phyloP scores from a whole-genome alignment of 1,284 basidiomycete genomes.

The Malassezia dermatis region DNA sequence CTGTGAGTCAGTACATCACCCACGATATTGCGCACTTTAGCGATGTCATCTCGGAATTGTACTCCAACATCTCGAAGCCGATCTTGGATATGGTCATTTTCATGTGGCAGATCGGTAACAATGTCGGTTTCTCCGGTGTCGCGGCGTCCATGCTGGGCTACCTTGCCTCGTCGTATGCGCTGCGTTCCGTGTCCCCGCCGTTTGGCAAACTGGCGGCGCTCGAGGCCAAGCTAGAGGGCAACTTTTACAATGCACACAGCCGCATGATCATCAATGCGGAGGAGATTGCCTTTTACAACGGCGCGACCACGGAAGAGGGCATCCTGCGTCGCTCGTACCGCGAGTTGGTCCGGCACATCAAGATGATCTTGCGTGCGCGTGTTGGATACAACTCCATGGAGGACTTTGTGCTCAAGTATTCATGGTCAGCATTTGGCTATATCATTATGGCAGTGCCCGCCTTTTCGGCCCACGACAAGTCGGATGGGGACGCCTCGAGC shows the following conservation, averaged over 20 bases:
- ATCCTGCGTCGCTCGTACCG: constrained; percentile 73
- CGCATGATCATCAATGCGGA: constrained; percentile 81
- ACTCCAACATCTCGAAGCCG: constrained; percentile 61
- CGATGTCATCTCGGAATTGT: constrained; percentile 73
- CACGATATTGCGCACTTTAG: constrained; percentile 85
- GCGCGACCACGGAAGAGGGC: constrained; percentile 69
- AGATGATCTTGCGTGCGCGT: constrained; percentile 75
- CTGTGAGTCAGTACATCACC: constrained; percentile 61
- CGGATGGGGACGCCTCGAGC: not conserved
- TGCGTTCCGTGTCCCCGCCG: constrained; percentile 75
- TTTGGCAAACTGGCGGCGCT: constrained; percentile 84
- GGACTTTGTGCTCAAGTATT: constrained; percentile 48
- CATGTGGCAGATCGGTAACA: constrained; percentile 76
- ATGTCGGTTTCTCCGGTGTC: constrained; percentile 67
- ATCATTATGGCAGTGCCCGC: constrained; percentile 44
- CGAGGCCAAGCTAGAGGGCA: constrained; percentile 71
- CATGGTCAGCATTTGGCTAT: constrained; percentile 46
- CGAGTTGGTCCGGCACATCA: constrained; percentile 73
- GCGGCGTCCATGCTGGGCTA: constrained; percentile 72
- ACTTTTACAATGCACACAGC: constrained; percentile 79
- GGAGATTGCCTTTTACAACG: constrained; percentile 92
- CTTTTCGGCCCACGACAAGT: constrained; percentile 23
- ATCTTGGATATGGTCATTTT: constrained; percentile 84
- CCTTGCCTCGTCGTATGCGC: constrained; percentile 68
- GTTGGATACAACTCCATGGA: constrained; percentile 45